These are phyloP conservation scores for Magnaporthiopsis incrustans DNA, from an alignment of 2,329 filamentous ascomycete species.

Conservation along the genomic window DNA sequence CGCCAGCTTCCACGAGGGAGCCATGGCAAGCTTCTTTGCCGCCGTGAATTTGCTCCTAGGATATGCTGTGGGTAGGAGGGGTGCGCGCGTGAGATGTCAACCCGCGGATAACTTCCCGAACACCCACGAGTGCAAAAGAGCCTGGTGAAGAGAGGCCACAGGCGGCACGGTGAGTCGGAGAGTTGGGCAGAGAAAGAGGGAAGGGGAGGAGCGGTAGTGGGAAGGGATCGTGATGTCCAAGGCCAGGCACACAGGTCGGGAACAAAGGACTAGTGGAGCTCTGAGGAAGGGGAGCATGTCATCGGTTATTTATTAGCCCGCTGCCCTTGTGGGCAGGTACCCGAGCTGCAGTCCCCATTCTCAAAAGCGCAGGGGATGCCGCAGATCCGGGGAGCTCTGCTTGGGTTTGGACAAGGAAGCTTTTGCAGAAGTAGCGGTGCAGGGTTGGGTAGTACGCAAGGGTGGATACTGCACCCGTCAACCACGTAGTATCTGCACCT, in stretches of 20 bases:
- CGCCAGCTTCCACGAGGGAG: conserved; percentile 12
- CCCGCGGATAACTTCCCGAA: neutral
- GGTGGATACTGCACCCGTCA: neutral
- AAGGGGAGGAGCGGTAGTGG: neutral
- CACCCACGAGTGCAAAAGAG: neutral
- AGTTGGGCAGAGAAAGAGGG: no score
- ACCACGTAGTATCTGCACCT: neutral
- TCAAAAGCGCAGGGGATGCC: neutral
- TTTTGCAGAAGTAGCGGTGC: neutral
- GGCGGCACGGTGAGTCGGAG: neutral
- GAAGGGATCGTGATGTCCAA: neutral
- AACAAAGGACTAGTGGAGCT: neutral
- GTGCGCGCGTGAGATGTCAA: neutral
- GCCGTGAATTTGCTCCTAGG: neutral
- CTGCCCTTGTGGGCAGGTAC: neutral
- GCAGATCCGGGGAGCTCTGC: neutral
- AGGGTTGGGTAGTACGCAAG: neutral
- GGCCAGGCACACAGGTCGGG: neutral
- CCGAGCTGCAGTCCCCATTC: neutral
- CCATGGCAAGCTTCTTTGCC: conserved; percentile 1
- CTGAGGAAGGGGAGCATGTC: neutral
- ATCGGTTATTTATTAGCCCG: neutral
- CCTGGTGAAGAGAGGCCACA: neutral
- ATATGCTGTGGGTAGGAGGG: neutral
- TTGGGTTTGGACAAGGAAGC: neutral